Evolutionary conservation across 495 filamentous ascomycete species (phyloP).

Genomic region (Aspergillus carlsbadensis): DNA sequence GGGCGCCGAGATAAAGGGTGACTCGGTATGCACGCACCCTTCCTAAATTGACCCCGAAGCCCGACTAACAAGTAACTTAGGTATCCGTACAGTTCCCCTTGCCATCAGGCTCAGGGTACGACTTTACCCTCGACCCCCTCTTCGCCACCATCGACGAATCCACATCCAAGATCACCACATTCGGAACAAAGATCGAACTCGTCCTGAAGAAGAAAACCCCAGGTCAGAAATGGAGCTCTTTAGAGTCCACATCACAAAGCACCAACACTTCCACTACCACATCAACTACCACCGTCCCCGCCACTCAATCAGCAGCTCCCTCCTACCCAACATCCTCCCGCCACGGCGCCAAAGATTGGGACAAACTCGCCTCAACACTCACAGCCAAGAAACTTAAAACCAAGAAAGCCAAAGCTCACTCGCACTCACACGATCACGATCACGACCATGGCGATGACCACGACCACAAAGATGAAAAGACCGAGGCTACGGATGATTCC

Average conservation of each 20-base stretch:
- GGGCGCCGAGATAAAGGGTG: slow-evolving; percentile 53
- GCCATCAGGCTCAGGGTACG: slow-evolving; percentile 55
- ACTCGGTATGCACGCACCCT: slow-evolving; percentile 41
- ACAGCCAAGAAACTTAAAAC: slow-evolving; percentile 43
- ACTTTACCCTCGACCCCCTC: slow-evolving; percentile 70
- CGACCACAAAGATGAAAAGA: slow-evolving; percentile 15
- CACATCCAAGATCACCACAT: slow-evolving; percentile 59
- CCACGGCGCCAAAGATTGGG: slow-evolving; percentile 87
- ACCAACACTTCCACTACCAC: slow-evolving; percentile 25
- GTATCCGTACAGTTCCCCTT: slow-evolving; percentile 68
- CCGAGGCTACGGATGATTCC: slow-evolving; percentile 29
- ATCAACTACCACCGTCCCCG: slow-evolving; percentile 10
- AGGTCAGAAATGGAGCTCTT: slow-evolving; percentile 72
- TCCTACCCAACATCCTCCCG: slow-evolving; percentile 88
- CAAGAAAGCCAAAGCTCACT: slow-evolving; percentile 17
- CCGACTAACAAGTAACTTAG: slow-evolving; percentile 38
- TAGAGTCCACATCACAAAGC: slow-evolving; percentile 54
- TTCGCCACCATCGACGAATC: slow-evolving; percentile 62
- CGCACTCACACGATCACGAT: not conserved
- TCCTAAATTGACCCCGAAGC: not conserved
- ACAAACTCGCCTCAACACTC: slow-evolving; percentile 65
- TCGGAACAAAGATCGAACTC: slow-evolving; percentile 84
- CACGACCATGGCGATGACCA: not conserved
- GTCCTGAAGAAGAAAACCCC: slow-evolving; percentile 63
- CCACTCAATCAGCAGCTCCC: slow-evolving; percentile 40